phyloP scores from a whole-genome alignment of 768 basidiomycete genomes.

The Leccinum incarnatum region DNA sequence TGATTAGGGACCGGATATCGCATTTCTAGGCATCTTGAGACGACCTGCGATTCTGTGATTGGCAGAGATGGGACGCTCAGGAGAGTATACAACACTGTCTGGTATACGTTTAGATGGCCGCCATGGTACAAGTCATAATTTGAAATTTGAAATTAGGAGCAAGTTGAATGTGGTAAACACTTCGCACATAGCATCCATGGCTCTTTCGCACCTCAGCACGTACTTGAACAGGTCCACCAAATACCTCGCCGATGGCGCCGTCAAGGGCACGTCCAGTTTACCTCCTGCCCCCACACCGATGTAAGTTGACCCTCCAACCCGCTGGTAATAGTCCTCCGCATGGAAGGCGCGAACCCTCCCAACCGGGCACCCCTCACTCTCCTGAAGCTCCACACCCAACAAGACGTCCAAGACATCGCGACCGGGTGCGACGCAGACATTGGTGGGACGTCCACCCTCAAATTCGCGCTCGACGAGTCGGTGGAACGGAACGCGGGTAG shows the following conservation, averaged over 20 bases:
- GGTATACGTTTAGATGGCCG: no score
- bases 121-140: no score
- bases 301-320: conserved; percentile 13
- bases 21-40: no score
- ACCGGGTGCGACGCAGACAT: conserved; percentile 88
- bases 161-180: background rate
- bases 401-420: conserved; percentile 62
- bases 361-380: conserved; percentile 61
- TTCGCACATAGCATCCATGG: conserved; percentile 15
- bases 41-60: no score
- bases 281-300: background rate
- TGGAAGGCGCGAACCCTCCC: conserved; percentile 72
- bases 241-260: conserved; percentile 38
- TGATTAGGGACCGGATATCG: no score
- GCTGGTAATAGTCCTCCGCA: conserved; percentile 54
- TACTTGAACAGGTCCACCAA: conserved; percentile 41
- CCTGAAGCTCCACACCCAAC: conserved; percentile 57
- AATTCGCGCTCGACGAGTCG: conserved; percentile 65
- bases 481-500: conserved; percentile 44
- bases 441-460: conserved; percentile 77
- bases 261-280: conserved; percentile 37
- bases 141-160: no score
- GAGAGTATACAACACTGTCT: no score
- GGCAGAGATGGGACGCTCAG: no score
- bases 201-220: conserved; percentile 21